phyloP scores from a whole-genome alignment of 106 monocot species.

The Gastrodia elata region DNA sequence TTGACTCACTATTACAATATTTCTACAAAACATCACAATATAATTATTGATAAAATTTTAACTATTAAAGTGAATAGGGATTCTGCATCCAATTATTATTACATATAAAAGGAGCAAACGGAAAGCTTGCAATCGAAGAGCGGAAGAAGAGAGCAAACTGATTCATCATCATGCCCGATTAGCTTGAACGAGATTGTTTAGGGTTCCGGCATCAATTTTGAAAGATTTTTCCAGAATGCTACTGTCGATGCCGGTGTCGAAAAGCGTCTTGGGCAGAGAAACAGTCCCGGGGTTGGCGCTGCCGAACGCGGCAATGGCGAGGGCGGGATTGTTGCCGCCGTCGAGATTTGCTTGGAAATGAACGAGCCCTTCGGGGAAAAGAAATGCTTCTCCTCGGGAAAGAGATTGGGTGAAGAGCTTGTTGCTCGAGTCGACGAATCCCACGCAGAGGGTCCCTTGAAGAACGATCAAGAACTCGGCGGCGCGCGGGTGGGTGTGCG shows the following conservation, averaged over 20 bases:
- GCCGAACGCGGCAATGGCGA: constrained; percentile 19
- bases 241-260: constrained; percentile 11
- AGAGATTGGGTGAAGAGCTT: constrained; percentile 15
- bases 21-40: too few relatives aligned
- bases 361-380: constrained; percentile 20
- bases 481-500: constrained; percentile 9
- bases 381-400: constrained; percentile 11
- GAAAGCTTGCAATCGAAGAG: too few relatives aligned
- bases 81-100: neutral
- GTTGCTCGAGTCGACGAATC: constrained; percentile 4
- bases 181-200: neutral
- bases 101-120: too few relatives aligned
- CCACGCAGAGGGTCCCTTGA: neutral
- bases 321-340: neutral
- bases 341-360: constrained; percentile 10
- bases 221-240: constrained; percentile 16
- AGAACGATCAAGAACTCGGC: constrained; percentile 3
- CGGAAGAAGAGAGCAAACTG: neutral
- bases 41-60: too few relatives aligned
- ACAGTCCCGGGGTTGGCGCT: constrained; percentile 16
- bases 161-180: neutral
- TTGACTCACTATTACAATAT: too few relatives aligned
- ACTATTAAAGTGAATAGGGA: too few relatives aligned
- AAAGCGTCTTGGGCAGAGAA: constrained; percentile 11
- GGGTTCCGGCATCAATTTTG: constrained; percentile 14